phyloP scores from a whole-genome alignment of 2,329 filamentous ascomycete species.

The Microthyrium microscopicum region DNA sequence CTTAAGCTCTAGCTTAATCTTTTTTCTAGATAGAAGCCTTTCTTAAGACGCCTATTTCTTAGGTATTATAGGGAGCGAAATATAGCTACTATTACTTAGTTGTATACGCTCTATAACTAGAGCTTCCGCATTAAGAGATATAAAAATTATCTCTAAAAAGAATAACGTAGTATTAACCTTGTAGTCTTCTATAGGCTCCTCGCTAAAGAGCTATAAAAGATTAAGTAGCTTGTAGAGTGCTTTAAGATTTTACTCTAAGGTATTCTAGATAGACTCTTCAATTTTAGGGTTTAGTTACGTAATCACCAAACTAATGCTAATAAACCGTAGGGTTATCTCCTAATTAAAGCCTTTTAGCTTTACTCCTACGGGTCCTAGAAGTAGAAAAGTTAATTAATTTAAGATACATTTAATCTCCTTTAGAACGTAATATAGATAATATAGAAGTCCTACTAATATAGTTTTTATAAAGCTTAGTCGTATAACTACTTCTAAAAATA shows the following conservation, averaged over 20 bases:
- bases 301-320: conserved; percentile 1
- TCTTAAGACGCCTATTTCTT: not conserved
- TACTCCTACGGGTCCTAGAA: not conserved
- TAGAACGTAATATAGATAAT: not conserved
- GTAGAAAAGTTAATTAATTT: not conserved
- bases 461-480: too few species aligned
- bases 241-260: conserved; percentile 2
- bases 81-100: not conserved
- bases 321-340: conserved; percentile 2
- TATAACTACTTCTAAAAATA: too few species aligned
- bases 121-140: conserved; percentile 1
- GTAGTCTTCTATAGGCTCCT: conserved; percentile 1
- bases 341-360: too few species aligned
- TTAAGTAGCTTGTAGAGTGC: conserved; percentile 1
- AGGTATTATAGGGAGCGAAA: not conserved
- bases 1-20: not conserved
- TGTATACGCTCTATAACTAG: not conserved
- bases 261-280: conserved; percentile 1
- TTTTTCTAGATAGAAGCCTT: not conserved
- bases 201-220: conserved; percentile 2
- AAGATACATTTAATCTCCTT: not conserved
- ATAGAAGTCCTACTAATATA: too few species aligned
- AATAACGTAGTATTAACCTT: conserved; percentile 1
- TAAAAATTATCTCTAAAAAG: conserved; percentile 1
- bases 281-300: conserved; percentile 1